Evolutionary conservation across 148 eudicot genomes (phyloP).

Genomic region (Amaranthus palmeri): DNA sequence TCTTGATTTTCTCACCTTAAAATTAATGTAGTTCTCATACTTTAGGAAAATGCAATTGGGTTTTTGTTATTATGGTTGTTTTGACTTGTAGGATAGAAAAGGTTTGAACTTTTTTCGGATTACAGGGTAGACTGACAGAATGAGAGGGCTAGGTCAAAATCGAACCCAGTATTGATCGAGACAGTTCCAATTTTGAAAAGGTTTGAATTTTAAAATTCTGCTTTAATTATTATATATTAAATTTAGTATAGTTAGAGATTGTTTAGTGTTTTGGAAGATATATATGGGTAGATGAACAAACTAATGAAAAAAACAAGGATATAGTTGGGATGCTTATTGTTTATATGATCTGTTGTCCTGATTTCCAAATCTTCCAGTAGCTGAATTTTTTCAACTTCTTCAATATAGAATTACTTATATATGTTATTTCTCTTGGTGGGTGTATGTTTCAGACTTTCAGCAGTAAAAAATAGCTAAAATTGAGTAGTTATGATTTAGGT

Average conservation of each 20-base stretch:
- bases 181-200: conserved; percentile 6
- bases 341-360: conserved; percentile 11
- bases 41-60: not conserved
- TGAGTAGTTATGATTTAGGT: conserved; percentile 33
- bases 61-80: conserved; percentile 1
- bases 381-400: not conserved
- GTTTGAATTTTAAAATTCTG: conserved; percentile 27
- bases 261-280: conserved; percentile 14
- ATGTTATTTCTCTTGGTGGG: conserved; percentile 13
- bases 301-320: conserved; percentile 41
- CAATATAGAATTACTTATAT: not conserved
- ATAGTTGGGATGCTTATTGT: conserved; percentile 9
- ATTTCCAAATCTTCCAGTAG: not conserved
- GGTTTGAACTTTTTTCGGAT: not conserved
- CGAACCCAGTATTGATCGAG: no score
- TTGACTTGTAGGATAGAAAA: conserved; percentile 2
- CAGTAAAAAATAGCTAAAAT: conserved; percentile 2
- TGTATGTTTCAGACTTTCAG: conserved; percentile 4
- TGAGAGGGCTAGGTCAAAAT: no score
- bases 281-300: conserved; percentile 59
- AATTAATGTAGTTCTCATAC: conserved; percentile 22
- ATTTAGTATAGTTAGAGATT: not conserved
- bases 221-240: conserved; percentile 1
- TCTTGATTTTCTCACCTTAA: conserved; percentile 18
- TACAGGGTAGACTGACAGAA: conserved; percentile 22